phyloP scores from a whole-genome alignment of 371 early-diverging fungal genomes.

The Rhizopus arrhizus region DNA sequence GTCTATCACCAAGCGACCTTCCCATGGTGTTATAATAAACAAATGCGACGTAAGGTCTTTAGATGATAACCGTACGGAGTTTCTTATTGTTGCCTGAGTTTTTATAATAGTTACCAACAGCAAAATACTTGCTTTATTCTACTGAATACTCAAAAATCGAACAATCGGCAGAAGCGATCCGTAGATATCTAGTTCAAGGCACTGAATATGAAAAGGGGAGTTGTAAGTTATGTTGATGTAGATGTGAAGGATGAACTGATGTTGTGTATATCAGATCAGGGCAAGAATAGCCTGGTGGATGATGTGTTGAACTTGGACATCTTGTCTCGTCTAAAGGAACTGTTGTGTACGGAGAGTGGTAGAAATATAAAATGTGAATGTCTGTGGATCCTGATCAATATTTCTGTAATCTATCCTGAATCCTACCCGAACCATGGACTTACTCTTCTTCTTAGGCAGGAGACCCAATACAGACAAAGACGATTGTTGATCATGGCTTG shows the following conservation, averaged over 20 bases:
- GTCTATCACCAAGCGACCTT: conserved; percentile 29
- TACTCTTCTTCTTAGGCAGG: conserved; percentile 48
- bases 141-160: conserved; percentile 27
- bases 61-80: too few species aligned
- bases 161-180: conserved; percentile 31
- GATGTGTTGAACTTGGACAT: conserved; percentile 40
- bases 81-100: background rate
- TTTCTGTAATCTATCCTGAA: conserved; percentile 41
- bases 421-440: too few species aligned
- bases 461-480: conserved; percentile 48
- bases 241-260: background rate
- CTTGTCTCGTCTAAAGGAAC: conserved; percentile 38
- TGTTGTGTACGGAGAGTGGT: conserved; percentile 23
- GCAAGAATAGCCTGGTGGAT: conserved; percentile 20
- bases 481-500: conserved; percentile 50
- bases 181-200: conserved; percentile 50
- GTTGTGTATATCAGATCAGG: conserved; percentile 19
- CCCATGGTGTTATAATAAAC: conserved; percentile 24
- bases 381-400: conserved; percentile 66
- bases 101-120: conserved; percentile 21
- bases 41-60: conserved; percentile 25
- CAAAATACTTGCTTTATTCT: conserved; percentile 23
- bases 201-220: background rate
- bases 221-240: background rate
- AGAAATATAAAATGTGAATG: conserved; percentile 54